Evolutionary conservation across 2,329 filamentous ascomycete genomes (phyloP), one percentile per base, ranked within the genome.

Genomic region (Trichoderma sp.): DNA sequence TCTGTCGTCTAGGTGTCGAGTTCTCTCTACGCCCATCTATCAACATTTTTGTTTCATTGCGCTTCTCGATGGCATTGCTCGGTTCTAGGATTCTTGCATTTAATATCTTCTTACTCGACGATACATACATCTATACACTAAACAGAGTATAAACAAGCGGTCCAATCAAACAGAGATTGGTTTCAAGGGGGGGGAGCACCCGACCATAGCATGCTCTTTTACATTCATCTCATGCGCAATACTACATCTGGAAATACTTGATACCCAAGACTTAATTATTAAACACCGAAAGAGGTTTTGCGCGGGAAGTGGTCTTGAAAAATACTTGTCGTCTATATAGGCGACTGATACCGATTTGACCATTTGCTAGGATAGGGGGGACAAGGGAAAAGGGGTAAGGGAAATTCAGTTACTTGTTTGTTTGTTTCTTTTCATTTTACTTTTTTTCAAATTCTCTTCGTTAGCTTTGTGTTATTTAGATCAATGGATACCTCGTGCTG

Each of bases 1-100:
- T 73, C 75, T 7, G 74, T 76, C 47, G 77, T 76, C 65, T 81
- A 72, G 27, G 11, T 13, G 13, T 10, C 37, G 19, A 33, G 14
- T 10, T 31, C 19, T 19, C 24, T 27, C 13, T 19, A 31, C 3
- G 11, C 10, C 24, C 21, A 13, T 19, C 1, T 24, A 19, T 31
- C 53, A 57, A 19, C 37, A 40, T 37, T 3, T 3, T 43, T 43
- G 6, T n/a, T 59, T 40, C 35, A 35, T 57, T 57, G 8, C 31
- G 16, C 29, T 59, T 21, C 14, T 40, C 56, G 31, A 27, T 24
- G 33, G 35, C 21, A 40, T 19, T 40, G 13, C 14, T 21, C 10
- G 7, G 40, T 43, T 52, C 27, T 13, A 16, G 6, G 33, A 43
- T 43, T 35, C 35, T n/a, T 52, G 29, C 43, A 27, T 40, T 57